Evolutionary conservation across 768 basidiomycete species (phyloP), one percentile per base, ranked within the genome.

Genomic region (Royoungia palumana): DNA sequence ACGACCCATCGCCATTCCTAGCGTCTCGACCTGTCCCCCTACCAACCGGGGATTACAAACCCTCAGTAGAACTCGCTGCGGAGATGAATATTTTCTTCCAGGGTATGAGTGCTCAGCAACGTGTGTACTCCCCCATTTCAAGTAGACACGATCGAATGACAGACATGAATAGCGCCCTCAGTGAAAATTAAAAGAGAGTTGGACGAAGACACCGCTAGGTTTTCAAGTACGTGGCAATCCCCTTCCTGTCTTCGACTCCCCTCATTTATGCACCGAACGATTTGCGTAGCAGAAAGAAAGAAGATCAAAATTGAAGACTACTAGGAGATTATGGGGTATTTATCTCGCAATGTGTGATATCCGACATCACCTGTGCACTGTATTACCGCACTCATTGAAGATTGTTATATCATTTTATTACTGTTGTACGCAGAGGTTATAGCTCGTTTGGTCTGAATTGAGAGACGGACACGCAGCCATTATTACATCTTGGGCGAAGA

Each of bases 291-390:
- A 16, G 32, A 37, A 22, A 36, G 39, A 14, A 63, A 57, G 38
- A 57, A 35, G 11, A 42, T 61, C 38, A 61, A 61, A 44, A 35
- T 51, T 11, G 54, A 63, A 24, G 49, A 62, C 20, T 35, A 43
- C 21, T 50, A 50, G 41, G 14, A 24, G 11, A 20, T 6, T 14
- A 16, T 19, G 19, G 10, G n/a, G 37, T 32, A 32, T 32, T 28
- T 28, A 25, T 28, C 27, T 10, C 13, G 28, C 28, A 16, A 14
- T 32, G 14, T 14, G 32, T 32, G 14, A 32, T 32, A 3, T 6
- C 9, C 14, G 32, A 16, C 32, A 32, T 32, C 32, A 16, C 14
- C 14, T 14, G 5, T 32, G 32, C 32, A 32, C 16, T 32, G 32
- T 32, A 32, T 32, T 32, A 14, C 7, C 14, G 32, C 32, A 32